These are phyloP conservation scores for Lipomyces kockii DNA, from an alignment of 805 yeast genomes.

Conservation along the genomic window DNA sequence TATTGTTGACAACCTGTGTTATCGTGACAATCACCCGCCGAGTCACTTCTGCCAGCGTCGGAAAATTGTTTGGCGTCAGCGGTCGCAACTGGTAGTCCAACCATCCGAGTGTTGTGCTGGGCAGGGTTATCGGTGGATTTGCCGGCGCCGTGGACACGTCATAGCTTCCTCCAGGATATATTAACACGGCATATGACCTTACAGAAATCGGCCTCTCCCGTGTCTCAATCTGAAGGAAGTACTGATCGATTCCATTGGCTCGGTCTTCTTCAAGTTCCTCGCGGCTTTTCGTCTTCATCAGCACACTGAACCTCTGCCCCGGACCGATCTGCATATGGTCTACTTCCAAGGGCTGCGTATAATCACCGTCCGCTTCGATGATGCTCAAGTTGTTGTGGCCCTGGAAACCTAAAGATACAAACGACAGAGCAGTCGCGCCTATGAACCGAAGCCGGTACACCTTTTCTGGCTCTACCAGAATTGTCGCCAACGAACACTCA, in stretches of 20 bases:
- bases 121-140: neutral
- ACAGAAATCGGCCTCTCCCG: neutral
- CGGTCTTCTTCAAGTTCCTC: constrained; percentile 1
- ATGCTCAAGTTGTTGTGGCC: neutral
- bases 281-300: neutral
- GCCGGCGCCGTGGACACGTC: neutral
- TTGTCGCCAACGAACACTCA: neutral
- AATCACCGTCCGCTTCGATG: neutral
- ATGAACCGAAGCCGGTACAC: constrained; percentile 3
- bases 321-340: neutral
- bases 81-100: constrained; percentile 6
- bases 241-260: neutral
- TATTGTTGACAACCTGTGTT: neutral
- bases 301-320: neutral
- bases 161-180: neutral
- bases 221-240: constrained; percentile 1
- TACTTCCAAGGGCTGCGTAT: neutral
- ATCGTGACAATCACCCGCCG: neutral
- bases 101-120: neutral
- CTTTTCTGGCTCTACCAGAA: neutral
- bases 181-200: neutral
- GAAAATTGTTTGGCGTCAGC: neutral
- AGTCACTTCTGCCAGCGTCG: neutral
- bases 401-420: neutral
- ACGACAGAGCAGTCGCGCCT: neutral